Conservation (phyloP, 1,284 basidiomycete species). For the Caloboletus firmus region DNA sequence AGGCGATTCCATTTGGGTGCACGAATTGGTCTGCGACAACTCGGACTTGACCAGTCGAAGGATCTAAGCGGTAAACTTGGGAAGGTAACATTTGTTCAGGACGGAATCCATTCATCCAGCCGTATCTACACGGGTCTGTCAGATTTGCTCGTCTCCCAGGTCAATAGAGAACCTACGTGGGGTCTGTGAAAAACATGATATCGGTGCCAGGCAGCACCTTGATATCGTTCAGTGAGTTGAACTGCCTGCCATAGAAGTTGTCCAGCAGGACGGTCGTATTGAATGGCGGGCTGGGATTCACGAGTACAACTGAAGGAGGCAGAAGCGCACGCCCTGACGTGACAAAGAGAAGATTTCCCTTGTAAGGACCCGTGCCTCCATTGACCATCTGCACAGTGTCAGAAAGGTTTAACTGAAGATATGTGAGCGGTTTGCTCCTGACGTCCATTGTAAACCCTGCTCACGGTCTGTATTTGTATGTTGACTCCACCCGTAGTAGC, state of each 20-base stretch:
- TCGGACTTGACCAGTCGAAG: conserved; percentile 57
- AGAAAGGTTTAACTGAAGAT: conserved; percentile 48
- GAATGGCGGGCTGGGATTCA: conserved; percentile 63
- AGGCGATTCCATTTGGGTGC: conserved; percentile 66
- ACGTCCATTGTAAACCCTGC: conserved; percentile 15
- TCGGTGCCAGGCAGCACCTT: conserved; percentile 69
- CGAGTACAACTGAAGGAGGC: conserved; percentile 62
- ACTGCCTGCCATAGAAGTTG: conserved; percentile 76
- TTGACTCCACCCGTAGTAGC: conserved; percentile 44
- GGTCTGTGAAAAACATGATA: conserved; percentile 69
- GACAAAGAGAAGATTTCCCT: conserved; percentile 60
- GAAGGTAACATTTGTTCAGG: conserved; percentile 61
- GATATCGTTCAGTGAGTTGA: conserved; percentile 80
- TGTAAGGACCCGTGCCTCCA: conserved; percentile 70
- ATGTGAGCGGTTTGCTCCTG: not conserved
- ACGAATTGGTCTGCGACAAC: conserved; percentile 72
- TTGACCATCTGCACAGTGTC: conserved; percentile 66
- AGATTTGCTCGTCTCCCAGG: not conserved
- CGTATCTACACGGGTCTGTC: conserved; percentile 47
- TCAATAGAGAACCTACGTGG: conserved; percentile 44
- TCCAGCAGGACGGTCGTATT: conserved; percentile 65
- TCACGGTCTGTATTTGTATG: conserved; percentile 54
- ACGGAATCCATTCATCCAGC: conserved; percentile 64
- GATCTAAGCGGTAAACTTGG: conserved; percentile 75
- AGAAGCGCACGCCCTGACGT: conserved; percentile 65